A percentile compares a stretch with the other conserved stretches of the same genome.
Conservation (phyloP, 2,329 filamentous ascomycete species). For the Emydomyces testavorans region DNA sequence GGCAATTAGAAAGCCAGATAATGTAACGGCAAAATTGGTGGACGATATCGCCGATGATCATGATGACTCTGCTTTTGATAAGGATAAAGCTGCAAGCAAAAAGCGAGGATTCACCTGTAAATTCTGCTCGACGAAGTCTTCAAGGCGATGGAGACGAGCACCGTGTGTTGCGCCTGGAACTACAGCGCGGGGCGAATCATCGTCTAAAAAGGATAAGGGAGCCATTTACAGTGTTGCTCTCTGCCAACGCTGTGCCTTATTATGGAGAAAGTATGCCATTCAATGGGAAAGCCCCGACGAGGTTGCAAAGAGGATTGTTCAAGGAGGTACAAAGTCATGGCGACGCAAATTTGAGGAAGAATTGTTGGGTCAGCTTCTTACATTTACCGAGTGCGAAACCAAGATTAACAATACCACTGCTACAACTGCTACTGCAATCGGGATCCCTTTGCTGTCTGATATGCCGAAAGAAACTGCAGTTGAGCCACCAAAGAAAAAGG, state of each 20-base stretch:
- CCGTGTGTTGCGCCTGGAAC: slow-evolving; percentile 64
- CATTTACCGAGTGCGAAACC: slow-evolving; percentile 37
- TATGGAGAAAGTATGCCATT: slow-evolving; percentile 93
- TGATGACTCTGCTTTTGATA: slow-evolving; percentile 93
- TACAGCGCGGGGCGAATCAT: slow-evolving; percentile 53
- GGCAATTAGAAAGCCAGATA: slow-evolving; percentile 55
- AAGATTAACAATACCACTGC: slow-evolving; percentile 34
- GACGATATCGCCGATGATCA: slow-evolving; percentile 86
- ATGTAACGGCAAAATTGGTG: slow-evolving; percentile 57
- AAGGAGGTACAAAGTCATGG: slow-evolving; percentile 68
- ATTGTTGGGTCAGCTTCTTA: slow-evolving; percentile 42
- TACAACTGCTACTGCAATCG: slow-evolving; percentile 35
- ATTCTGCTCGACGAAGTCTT: slow-evolving; percentile 70
- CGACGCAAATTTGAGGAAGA: slow-evolving; percentile 89
- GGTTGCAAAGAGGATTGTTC: slow-evolving; percentile 72
- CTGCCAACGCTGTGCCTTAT: slow-evolving; percentile 76
- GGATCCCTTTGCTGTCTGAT: slow-evolving; percentile 30
- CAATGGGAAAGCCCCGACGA: slow-evolving; percentile 94
- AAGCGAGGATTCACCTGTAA: slow-evolving; percentile 87
- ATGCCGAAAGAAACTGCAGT: slow-evolving; percentile 22
- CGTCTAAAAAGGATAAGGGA: slow-evolving; percentile 64
- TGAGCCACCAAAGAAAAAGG: slow-evolving; percentile 51
- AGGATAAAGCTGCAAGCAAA: slow-evolving; percentile 64
- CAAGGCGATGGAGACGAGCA: slow-evolving; percentile 83
- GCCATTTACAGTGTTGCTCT: slow-evolving; percentile 66